These are phyloP conservation scores for Pinus taeda DNA, from an alignment of 75 land plant species.

Conservation along the genomic window DNA sequence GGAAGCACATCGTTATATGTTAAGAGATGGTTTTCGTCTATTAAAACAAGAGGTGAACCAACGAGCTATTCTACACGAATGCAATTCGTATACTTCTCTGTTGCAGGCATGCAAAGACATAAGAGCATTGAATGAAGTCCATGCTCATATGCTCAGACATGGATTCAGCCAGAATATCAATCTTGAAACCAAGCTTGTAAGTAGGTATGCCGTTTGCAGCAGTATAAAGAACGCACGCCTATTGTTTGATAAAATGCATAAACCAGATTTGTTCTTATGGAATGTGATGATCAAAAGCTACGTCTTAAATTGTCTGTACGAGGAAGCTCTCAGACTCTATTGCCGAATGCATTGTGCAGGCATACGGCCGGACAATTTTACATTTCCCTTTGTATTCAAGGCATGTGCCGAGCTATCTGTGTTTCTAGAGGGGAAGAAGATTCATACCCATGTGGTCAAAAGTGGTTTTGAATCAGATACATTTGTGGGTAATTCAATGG, in stretches of 20 bases:
- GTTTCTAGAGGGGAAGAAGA: conserved; percentile 41
- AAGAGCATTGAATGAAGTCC: conserved; percentile 34
- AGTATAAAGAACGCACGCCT: conserved; percentile 35
- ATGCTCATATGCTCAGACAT: conserved; percentile 37
- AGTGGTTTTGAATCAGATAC: conserved; percentile 14
- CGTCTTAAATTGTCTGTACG: conserved; percentile 30
- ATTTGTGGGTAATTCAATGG: conserved; percentile 2
- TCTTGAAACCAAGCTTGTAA: conserved; percentile 47
- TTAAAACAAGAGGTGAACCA: no score
- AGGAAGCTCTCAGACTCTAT: conserved; percentile 64
- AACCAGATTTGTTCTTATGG: conserved; percentile 41
- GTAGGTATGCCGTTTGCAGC: conserved; percentile 38
- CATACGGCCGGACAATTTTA: conserved; percentile 48
- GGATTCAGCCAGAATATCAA: conserved; percentile 28
- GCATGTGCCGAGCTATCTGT: conserved; percentile 55
- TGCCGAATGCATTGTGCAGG: conserved; percentile 62
- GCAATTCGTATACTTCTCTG: conserved; percentile 37
- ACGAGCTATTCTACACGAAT: no score
- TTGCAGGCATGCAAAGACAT: conserved; percentile 37
- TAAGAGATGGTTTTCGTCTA: no score
- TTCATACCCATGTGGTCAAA: conserved; percentile 55
- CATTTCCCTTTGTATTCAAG: conserved; percentile 56
- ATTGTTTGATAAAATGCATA: conserved; percentile 55
- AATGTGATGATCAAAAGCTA: conserved; percentile 68
- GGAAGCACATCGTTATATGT: no score